Conservation (phyloP, 805 yeast genomes). For the Torulaspora delbrueckii region DNA sequence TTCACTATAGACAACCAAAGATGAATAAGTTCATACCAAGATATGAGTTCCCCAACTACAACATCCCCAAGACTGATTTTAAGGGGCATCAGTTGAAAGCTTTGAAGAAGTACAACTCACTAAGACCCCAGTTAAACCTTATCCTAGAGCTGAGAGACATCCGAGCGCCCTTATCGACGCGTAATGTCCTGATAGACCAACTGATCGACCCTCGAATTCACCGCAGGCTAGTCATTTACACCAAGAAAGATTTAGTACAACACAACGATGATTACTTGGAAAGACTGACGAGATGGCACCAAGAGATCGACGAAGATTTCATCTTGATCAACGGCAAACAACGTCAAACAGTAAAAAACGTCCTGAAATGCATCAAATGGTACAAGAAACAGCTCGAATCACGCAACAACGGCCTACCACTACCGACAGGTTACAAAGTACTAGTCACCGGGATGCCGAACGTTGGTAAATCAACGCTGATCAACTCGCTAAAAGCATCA, state of each 20-base stretch:
- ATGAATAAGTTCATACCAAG: slow-evolving; percentile 58
- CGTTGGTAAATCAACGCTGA: slow-evolving; percentile 90
- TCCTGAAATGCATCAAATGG: slow-evolving; percentile 48
- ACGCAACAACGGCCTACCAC: slow-evolving; percentile 47
- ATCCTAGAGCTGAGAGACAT: slow-evolving; percentile 83
- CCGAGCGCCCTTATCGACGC: slow-evolving; percentile 80
- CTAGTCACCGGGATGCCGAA: slow-evolving; percentile 94
- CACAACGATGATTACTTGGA: slow-evolving; percentile 17
- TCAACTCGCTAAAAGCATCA: slow-evolving; percentile 64
- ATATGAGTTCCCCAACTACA: slow-evolving; percentile 64
- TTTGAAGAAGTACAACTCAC: slow-evolving; percentile 54
- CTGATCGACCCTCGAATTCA: slow-evolving; percentile 47
- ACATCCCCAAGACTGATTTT: slow-evolving; percentile 67
- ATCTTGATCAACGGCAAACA: slow-evolving; percentile 57
- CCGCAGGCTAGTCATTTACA: slow-evolving; percentile 50
- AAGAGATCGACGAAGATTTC: slow-evolving; percentile 38
- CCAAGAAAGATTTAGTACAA: slow-evolving; percentile 62
- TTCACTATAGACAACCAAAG: background rate
- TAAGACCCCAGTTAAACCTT: slow-evolving; percentile 76
- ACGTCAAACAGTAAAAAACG: slow-evolving; percentile 43
- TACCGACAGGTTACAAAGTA: slow-evolving; percentile 76
- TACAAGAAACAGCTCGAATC: slow-evolving; percentile 35
- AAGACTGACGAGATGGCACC: slow-evolving; percentile 48
- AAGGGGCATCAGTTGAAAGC: slow-evolving; percentile 90
- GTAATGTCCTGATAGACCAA: slow-evolving; percentile 72